phyloP scores from a whole-genome alignment of 2,329 filamentous ascomycete genomes.

The Aspergillus unguis region DNA sequence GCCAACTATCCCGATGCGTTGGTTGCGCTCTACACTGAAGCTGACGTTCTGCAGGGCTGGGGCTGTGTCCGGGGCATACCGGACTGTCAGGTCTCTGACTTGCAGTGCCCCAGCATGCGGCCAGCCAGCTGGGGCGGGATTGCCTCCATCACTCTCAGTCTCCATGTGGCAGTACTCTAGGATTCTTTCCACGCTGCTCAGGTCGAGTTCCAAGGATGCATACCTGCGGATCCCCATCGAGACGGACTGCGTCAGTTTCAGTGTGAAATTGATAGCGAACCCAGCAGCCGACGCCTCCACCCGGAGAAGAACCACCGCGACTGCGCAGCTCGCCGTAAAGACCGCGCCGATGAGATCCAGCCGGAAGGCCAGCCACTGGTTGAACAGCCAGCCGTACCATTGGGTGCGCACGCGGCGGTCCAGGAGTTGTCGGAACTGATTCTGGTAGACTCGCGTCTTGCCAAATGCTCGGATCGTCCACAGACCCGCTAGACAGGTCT shows the following conservation, averaged over 20 bases:
- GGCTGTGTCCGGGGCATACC: slow-evolving; percentile 67
- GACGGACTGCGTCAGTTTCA: slow-evolving; percentile 62
- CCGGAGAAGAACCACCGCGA: slow-evolving; percentile 59
- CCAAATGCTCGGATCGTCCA: slow-evolving; percentile 72
- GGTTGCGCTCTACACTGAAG: slow-evolving; percentile 25
- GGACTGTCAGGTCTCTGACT: slow-evolving; percentile 66
- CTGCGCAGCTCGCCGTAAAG: slow-evolving; percentile 59
- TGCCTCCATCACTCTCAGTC: slow-evolving; percentile 17
- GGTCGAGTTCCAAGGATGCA: slow-evolving; percentile 58
- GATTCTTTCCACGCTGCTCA: slow-evolving; percentile 40
- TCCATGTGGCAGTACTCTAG: slow-evolving; percentile 49
- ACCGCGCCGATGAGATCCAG: slow-evolving; percentile 68
- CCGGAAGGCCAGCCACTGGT: slow-evolving; percentile 72
- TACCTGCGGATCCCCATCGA: slow-evolving; percentile 63
- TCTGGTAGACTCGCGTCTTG: slow-evolving; percentile 63
- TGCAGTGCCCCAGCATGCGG: slow-evolving; percentile 63
- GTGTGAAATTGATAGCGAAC: slow-evolving; percentile 69
- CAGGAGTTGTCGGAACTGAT: slow-evolving; percentile 67
- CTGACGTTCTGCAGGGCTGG: slow-evolving; percentile 24
- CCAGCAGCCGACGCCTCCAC: slow-evolving; percentile 70
- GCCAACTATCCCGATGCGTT: slow-evolving; percentile 33
- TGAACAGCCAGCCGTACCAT: slow-evolving; percentile 68
- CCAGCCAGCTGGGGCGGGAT: slow-evolving; percentile 26
- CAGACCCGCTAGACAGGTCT: slow-evolving; percentile 67
- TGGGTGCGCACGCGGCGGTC: slow-evolving; percentile 65